These are phyloP conservation scores for Trichomonas tenax DNA, from an alignment of 208 protist genomes.

Conservation along the genomic window DNA sequence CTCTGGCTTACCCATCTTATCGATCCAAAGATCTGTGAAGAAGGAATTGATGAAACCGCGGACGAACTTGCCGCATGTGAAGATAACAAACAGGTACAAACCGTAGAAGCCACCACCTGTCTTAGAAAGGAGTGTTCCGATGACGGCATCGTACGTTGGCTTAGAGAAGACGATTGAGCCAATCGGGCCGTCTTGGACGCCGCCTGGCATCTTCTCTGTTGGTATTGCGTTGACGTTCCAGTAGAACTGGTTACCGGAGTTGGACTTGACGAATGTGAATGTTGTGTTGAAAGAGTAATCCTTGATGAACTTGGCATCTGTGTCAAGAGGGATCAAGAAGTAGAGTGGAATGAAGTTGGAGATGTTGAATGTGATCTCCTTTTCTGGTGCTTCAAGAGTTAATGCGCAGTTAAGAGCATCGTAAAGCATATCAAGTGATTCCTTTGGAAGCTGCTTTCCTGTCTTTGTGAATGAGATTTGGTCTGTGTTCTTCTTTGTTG, in stretches of 20 bases:
- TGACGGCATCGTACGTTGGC: neutral
- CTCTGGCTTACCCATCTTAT: neutral
- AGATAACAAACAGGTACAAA: neutral
- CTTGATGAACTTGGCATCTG: neutral
- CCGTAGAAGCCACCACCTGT: neutral
- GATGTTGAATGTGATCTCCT: neutral
- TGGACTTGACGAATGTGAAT: neutral
- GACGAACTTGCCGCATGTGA: neutral
- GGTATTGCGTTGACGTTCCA: neutral
- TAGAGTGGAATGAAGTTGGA: neutral
- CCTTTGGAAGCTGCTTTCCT: neutral
- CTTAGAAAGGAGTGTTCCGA: neutral
- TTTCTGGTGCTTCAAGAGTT: neutral
- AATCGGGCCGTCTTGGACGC: neutral
- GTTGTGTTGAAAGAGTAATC: neutral
- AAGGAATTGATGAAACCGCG: neutral
- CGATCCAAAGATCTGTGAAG: neutral
- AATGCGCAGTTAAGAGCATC: neutral
- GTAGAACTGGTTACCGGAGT: neutral
- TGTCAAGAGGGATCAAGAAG: neutral
- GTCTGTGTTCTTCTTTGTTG: neutral
- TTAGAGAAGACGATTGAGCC: neutral
- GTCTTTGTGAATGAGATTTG: neutral
- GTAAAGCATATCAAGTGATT: neutral
- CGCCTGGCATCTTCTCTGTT: neutral